phyloP scores from a whole-genome alignment of 495 filamentous ascomycete genomes.

The Pyrenopolyporus hunteri region DNA sequence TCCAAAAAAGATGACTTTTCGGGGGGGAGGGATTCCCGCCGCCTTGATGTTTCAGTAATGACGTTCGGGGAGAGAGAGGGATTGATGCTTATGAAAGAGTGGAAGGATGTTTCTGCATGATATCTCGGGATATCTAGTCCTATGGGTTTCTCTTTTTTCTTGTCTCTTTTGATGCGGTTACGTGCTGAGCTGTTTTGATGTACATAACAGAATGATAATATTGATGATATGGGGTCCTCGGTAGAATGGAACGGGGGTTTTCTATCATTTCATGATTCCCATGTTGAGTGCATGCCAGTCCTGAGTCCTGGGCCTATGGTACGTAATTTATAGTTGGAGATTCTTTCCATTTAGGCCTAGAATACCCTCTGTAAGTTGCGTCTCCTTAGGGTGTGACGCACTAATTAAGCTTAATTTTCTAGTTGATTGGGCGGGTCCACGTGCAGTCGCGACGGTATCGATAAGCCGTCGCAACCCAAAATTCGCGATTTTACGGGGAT shows the following conservation, averaged over 20 bases:
- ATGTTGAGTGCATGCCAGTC: no score
- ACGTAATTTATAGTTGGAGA: no score
- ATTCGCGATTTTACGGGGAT: constrained; percentile 27
- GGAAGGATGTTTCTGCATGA: constrained; percentile 27
- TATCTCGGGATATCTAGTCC: constrained; percentile 32
- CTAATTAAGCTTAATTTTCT: no score
- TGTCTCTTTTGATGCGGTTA: constrained; percentile 12
- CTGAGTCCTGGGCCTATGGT: no score
- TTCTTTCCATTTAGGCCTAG: no score
- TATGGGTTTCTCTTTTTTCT: no score
- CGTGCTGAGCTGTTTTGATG: constrained; percentile 21
- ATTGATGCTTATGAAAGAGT: constrained; percentile 9
- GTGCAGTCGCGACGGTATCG: constrained; percentile 37
- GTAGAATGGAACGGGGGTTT: constrained; percentile 5
- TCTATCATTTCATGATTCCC: constrained; percentile 2
- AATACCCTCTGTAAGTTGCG: no score
- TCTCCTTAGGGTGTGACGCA: no score
- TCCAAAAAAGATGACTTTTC: constrained; percentile 14
- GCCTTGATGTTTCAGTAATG: constrained; percentile 16
- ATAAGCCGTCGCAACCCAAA: constrained; percentile 28
- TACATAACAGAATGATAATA: constrained; percentile 32
- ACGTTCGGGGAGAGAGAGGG: constrained; percentile 16
- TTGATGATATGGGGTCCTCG: background rate
- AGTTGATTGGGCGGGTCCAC: no score
- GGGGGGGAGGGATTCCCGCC: constrained; percentile 11